Evolutionary conservation across 495 filamentous ascomycete genomes (phyloP).

Genomic region (Aspergillus mulundensis): DNA sequence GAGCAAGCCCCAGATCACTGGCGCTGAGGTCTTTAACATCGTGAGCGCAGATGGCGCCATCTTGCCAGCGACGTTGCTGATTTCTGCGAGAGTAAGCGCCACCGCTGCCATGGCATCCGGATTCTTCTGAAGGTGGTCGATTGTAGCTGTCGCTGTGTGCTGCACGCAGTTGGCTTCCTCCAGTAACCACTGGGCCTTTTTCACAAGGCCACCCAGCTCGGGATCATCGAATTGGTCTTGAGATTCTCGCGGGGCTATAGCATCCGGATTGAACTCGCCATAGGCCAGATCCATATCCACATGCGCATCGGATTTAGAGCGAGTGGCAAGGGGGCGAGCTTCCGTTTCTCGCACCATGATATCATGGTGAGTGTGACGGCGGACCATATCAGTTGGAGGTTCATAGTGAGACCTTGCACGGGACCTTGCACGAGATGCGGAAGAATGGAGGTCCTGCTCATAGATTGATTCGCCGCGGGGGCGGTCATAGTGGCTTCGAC

Average conservation of each 20-base stretch:
- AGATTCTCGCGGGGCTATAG: slow-evolving; percentile 33
- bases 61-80: slow-evolving; percentile 74
- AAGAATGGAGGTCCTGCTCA: slow-evolving; percentile 33
- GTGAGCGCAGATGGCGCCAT: slow-evolving; percentile 77
- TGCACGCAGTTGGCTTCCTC: slow-evolving; percentile 86
- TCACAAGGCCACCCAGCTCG: slow-evolving; percentile 62
- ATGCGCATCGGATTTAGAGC: slow-evolving; percentile 49
- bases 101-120: slow-evolving; percentile 94
- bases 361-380: slow-evolving; percentile 47
- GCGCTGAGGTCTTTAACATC: slow-evolving; percentile 71
- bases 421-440: slow-evolving; percentile 15
- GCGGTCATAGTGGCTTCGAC: slow-evolving; percentile 23
- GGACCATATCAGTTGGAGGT: slow-evolving; percentile 30
- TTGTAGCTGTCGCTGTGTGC: slow-evolving; percentile 75
- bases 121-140: slow-evolving; percentile 81
- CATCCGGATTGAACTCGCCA: slow-evolving; percentile 49
- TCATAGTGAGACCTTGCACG: slow-evolving; percentile 19
- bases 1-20: slow-evolving; percentile 81
- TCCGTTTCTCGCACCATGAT: slow-evolving; percentile 25
- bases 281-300: slow-evolving; percentile 91
- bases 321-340: slow-evolving; percentile 24
- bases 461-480: slow-evolving; percentile 25
- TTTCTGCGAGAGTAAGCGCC: slow-evolving; percentile 86
- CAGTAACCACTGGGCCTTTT: slow-evolving; percentile 64
- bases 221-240: slow-evolving; percentile 38